Evolutionary conservation across 75 land plant species (phyloP), one percentile per base, ranked within the genome.

Genomic region (Selaginella tamariscina): DNA sequence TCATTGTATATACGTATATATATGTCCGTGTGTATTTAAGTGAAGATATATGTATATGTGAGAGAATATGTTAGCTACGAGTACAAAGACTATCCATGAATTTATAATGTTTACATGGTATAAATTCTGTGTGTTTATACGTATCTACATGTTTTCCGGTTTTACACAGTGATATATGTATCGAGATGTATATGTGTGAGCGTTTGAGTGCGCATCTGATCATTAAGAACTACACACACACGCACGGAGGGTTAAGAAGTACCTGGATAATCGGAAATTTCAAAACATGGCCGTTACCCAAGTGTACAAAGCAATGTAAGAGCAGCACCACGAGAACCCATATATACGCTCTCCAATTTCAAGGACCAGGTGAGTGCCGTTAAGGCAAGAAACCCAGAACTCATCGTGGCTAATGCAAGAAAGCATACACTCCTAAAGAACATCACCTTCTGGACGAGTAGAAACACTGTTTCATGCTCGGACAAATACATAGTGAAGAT

Each of bases 191-290:
- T n/a, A n/a, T n/a, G n/a, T n/a, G n/a, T n/a, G n/a, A n/a, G n/a
- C n/a, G n/a, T n/a, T n/a, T 9, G 8, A 65, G 0, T 27, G 18
- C 18, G 18, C 0, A 68, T 2, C 13, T 0, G 27, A 13, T 13
- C 2, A 9, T 60, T 13, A 29, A 60, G 15, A 32, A 2, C 60
- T 65, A 22, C 66, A 29, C n/a, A 65, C 8, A 18, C n/a, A 18
- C 8, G 27, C 66, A 2, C 66, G 27, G 66, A 2, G n/a, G 8
- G 2, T 18, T 8, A 27, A 65, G 20, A 2, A 29, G 54, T 8
- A 65, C 95, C 94, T 92, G 95, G 65, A 92, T 75, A 24, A 92
- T 84, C 0, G 97, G 95, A 29, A 88, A 92, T 31, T 28, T n/a
- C 72, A 92, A 69, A 44, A 86, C 70, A 81, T 80, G 80, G 27